Evolutionary conservation across 164 flowering plant genomes (phyloP).

Genomic region (Buxus sempervirens): DNA sequence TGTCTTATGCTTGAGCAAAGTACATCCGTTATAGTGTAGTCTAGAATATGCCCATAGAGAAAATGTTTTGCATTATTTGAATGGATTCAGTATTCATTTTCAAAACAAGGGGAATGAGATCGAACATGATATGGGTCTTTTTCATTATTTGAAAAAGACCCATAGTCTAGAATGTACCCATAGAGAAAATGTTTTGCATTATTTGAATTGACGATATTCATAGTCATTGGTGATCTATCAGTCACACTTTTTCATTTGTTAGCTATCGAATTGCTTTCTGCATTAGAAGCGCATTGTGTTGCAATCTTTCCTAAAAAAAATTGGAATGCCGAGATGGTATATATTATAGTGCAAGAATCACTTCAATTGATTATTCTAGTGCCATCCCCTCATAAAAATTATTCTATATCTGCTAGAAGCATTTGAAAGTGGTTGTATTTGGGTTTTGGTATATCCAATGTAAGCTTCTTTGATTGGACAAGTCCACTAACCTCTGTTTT

Average conservation of each 20-base stretch:
- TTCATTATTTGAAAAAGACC: too few relatives aligned
- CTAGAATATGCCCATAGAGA: neutral
- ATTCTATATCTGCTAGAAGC: neutral
- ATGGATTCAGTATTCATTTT: neutral
- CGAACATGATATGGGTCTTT: neutral
- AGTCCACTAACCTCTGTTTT: too few relatives aligned
- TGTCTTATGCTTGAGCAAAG: too few relatives aligned
- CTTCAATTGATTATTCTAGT: too few relatives aligned
- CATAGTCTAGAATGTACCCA: neutral
- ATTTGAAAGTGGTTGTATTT: neutral
- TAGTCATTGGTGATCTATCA: neutral
- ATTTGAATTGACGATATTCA: neutral
- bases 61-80: neutral
- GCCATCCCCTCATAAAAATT: neutral
- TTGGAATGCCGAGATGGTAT: neutral
- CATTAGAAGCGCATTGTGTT: too few relatives aligned
- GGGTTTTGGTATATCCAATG: neutral
- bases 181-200: neutral
- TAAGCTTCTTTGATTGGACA: neutral
- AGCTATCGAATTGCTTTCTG: neutral
- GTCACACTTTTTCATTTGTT: neutral
- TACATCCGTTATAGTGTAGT: too few relatives aligned
- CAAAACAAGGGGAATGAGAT: neutral
- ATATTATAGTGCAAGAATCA: neutral
- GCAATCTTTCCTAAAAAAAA: too few relatives aligned